Evolutionary conservation across 345 rosid species (phyloP).

Genomic region (Arabidopsis arenosa): DNA sequence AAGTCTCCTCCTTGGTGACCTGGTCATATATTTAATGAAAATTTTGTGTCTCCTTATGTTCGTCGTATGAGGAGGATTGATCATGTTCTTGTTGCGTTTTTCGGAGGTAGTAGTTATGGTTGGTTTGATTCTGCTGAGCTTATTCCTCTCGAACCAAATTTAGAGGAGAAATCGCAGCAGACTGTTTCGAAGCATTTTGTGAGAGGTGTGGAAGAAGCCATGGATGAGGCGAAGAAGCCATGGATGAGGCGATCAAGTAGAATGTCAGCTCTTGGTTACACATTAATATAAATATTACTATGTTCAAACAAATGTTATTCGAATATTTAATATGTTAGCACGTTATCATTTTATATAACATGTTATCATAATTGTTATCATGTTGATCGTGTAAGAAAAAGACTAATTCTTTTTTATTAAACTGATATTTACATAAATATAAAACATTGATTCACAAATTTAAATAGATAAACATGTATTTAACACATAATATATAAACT

Average conservation of each 20-base stretch:
- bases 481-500: too few species aligned
- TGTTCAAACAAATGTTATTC: too few species aligned
- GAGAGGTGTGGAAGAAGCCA: constrained; percentile 93
- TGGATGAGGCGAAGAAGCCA: constrained; percentile 80
- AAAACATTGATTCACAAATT: too few species aligned
- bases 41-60: constrained; percentile 78
- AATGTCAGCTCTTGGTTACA: constrained; percentile 69
- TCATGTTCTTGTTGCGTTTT: constrained; percentile 90
- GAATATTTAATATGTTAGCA: too few species aligned
- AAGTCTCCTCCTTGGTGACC: constrained; percentile 99
- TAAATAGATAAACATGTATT: too few species aligned
- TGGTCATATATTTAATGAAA: constrained; percentile 93
- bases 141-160: constrained; percentile 71
- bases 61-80: constrained; percentile 84
- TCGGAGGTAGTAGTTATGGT: constrained; percentile 97
- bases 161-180: constrained; percentile 75
- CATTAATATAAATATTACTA: too few species aligned
- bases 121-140: constrained; percentile 99
- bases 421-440: too few species aligned
- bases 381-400: too few species aligned
- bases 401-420: too few species aligned
- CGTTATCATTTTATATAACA: too few species aligned
- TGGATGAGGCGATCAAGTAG: constrained; percentile 43
- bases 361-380: too few species aligned
- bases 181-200: constrained; percentile 66